These are phyloP conservation scores for Bombardia bombarda DNA, from an alignment of 495 filamentous ascomycete genomes.

Conservation along the genomic window DNA sequence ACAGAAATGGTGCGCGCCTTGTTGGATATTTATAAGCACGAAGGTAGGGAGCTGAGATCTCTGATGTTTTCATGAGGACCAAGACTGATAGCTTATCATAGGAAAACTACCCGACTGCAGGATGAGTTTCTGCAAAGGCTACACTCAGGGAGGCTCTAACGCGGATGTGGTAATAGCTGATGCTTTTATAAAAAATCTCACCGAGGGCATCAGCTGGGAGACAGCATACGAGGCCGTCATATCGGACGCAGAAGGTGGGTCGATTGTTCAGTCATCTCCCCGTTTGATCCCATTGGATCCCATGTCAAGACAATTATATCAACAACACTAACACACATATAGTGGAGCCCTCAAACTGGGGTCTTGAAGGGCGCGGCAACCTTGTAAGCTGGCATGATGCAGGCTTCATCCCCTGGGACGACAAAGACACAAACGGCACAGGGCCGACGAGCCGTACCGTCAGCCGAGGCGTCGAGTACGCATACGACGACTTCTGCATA, in stretches of 20 bases:
- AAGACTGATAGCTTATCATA: constrained; percentile 1
- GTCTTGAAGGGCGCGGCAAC: constrained; percentile 55
- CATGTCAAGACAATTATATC: too few relatives aligned
- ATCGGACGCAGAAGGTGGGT: constrained; percentile 56
- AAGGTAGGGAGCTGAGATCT: constrained; percentile 30
- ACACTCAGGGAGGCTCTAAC: constrained; percentile 67
- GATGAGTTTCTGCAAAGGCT: constrained; percentile 58
- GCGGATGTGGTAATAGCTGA: constrained; percentile 64
- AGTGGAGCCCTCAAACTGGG: constrained; percentile 54
- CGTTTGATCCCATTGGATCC: too few relatives aligned
- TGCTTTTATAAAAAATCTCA: constrained; percentile 58
- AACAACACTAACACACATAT: constrained; percentile 7
- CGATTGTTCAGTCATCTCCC: not conserved
- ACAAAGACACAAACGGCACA: constrained; percentile 51
- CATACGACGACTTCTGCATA: constrained; percentile 63
- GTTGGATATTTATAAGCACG: constrained; percentile 61
- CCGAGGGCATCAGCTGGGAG: constrained; percentile 54
- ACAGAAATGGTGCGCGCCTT: constrained; percentile 59
- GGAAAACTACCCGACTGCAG: constrained; percentile 51
- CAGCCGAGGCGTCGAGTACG: constrained; percentile 63
- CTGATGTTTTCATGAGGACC: not conserved
- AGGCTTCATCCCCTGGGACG: constrained; percentile 55
- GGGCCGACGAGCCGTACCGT: constrained; percentile 55
- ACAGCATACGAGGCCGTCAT: constrained; percentile 61
- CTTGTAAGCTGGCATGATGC: constrained; percentile 52